phyloP scores from a whole-genome alignment of 768 basidiomycete genomes.

The Boletales sp. region DNA sequence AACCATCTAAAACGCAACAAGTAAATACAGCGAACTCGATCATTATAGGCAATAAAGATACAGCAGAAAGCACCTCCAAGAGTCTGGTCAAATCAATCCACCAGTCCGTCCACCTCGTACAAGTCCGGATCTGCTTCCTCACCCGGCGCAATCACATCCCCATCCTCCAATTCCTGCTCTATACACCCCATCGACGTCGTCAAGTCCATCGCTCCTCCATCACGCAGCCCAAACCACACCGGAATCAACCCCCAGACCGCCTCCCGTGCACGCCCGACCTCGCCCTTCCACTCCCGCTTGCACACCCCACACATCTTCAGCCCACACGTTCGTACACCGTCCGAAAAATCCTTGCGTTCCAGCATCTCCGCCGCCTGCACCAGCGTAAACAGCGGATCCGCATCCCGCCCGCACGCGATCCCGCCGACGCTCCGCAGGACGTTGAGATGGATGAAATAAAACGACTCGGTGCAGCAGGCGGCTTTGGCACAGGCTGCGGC shows the following conservation, averaged over 20 bases:
- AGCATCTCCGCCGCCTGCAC: constrained; percentile 70
- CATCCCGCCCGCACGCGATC: constrained; percentile 68
- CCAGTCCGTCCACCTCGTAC: constrained; percentile 11
- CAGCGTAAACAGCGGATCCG: constrained; percentile 69
- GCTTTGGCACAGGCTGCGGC: neutral
- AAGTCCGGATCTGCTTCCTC: constrained; percentile 11
- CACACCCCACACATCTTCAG: constrained; percentile 52
- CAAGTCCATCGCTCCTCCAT: constrained; percentile 8
- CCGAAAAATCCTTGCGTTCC: constrained; percentile 63
- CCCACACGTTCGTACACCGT: constrained; percentile 52
- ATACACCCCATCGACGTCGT: neutral
- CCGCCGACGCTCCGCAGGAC: constrained; percentile 67
- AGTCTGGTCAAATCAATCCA: constrained; percentile 3
- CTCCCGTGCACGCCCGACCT: constrained; percentile 44
- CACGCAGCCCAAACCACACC: constrained; percentile 55
- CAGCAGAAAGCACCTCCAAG: constrained; percentile 16
- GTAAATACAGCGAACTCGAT: constrained; percentile 14
- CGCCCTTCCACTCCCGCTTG: constrained; percentile 44
- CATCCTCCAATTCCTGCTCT: neutral
- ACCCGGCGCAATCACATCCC: constrained; percentile 1
- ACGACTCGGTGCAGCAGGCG: constrained; percentile 57
- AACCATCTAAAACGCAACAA: constrained; percentile 4
- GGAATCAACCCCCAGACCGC: constrained; percentile 63
- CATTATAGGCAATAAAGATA: neutral
- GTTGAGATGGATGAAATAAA: constrained; percentile 75